Evolutionary conservation across 148 eudicot genomes (phyloP), one percentile per base, ranked within the genome.

Genomic region (Fagopyrum esculentum): DNA sequence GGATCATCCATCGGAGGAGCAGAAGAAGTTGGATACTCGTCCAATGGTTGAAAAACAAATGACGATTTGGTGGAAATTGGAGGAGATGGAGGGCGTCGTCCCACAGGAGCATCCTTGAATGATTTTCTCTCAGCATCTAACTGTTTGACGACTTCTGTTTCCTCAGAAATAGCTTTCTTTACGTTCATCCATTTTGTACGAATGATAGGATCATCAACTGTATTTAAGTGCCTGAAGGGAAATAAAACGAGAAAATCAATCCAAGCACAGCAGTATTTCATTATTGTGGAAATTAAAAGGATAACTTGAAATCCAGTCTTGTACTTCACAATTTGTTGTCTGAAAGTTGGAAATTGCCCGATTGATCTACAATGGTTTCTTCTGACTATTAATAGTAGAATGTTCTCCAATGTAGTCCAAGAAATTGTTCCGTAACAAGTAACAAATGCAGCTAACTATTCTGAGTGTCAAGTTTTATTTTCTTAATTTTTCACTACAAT

Each of bases 111-210:
- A 69, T 95, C 97, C 86, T 92, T 95, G 78, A 92, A 92, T 73
- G 99, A 84, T 82, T 85, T 86, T 85, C 87, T 92, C 84, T 92
- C 97, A 3, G 94, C 89, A 83, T 95, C 97, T 82, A 95, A 88
- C 73, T 92, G 99, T 80, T 95, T 95, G 47, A 95, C 99, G 52
- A 95, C 97, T 74, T 95, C 99, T 61, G 90, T 82, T 86, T 95
- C 99, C 84, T 95, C 99, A 3, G 85, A 71, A 49, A 95, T 80
- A 60, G 97, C 92, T 84, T 95, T 95, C 87, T 95, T 95, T 22
- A 90, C 97, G 72, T 92, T 95, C 93, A 89, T 89, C 99, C 99
- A 95, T 84, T 95, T 95, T 40, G 96, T 43, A 71, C 97, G 98
- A 59, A 86, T 64, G 74, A 88, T 64, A 70, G 99, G 94, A 75